Conservation (phyloP, 2,329 filamentous ascomycete species). For the Balansia obtecta region DNA sequence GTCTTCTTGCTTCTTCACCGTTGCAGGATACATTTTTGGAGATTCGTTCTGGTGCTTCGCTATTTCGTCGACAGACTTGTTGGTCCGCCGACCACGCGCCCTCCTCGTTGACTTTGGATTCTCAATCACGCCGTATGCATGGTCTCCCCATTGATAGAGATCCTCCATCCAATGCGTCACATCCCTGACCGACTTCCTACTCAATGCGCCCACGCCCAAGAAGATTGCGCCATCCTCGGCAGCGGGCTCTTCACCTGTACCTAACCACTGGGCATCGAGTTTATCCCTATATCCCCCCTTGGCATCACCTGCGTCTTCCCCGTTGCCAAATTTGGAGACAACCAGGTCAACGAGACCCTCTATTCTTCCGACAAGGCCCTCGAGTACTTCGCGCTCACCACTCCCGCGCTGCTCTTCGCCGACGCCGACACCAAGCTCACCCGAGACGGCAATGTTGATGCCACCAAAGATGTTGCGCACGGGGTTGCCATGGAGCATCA, state of each 20-base stretch:
- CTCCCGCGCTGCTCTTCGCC: constrained; percentile 93
- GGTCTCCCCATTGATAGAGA: constrained; percentile 70
- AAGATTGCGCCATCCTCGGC: constrained; percentile 79
- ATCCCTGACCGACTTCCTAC: constrained; percentile 56
- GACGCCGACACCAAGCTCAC: constrained; percentile 85
- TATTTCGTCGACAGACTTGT: constrained; percentile 6
- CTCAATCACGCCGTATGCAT: constrained; percentile 74
- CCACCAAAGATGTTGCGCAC: constrained; percentile 67
- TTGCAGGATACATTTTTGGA: background rate
- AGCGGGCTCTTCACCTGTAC: constrained; percentile 52
- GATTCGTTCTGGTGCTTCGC: constrained; percentile 1
- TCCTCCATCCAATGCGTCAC: constrained; percentile 81
- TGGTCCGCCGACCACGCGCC: constrained; percentile 25
- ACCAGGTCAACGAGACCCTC: constrained; percentile 80
- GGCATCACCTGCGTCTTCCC: constrained; percentile 17
- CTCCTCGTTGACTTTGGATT: constrained; percentile 58
- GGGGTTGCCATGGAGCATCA: constrained; percentile 83
- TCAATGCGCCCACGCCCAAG: constrained; percentile 63
- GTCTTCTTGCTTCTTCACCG: background rate
- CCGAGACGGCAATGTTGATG: constrained; percentile 78
- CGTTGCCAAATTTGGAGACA: constrained; percentile 70
- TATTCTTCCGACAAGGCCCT: constrained; percentile 69
- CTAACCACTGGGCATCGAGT: constrained; percentile 50
- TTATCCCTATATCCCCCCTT: constrained; percentile 9
- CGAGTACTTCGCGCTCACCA: constrained; percentile 83